Base-by-base conservation (phyloP, 805 yeast genomes). In the Sungouiella blattae region DNA sequence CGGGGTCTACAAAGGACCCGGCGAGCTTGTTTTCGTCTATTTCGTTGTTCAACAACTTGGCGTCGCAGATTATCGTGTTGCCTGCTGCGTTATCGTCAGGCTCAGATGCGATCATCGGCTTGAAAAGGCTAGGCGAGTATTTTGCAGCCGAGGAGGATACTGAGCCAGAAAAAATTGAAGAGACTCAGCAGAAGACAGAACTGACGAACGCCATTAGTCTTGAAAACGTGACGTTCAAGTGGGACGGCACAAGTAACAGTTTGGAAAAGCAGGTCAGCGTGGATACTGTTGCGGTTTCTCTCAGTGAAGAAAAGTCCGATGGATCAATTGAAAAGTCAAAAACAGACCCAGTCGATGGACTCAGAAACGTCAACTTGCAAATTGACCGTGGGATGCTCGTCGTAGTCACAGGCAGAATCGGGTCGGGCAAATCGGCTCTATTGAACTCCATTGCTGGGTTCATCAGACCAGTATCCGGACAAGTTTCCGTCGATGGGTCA, bases 371-470 rank as follows among this genome's bases (percentile, higher is more conserved):
- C 39, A 65, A 77, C 43, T 55, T 85, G 9, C 49, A 55, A 1
- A 62, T 85, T 28, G 56, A 64, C 23, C 72, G 71, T 36, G 83
- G 83, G 16, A 93, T 84, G 50, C 74, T 87, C 33, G 62, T 86
- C 5, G 80, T 82, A 39, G 68, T 84, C n/a, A 82, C 88, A 1
- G 95, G 95, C 9, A 58, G 78, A 1, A 82, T 86, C 47, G 95
- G 95, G 4, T 69, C 85, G 6, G 95, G 95, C 39, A 86, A 86
- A 55, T 67, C 87, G 0, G 81, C 91, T 0, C 59, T 87, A 12
- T 61, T 86, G 26, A 68, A 67, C 45, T 87, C 91, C 0, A 57
- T 86, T 32, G 66, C 83, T 8, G 93, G 93, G 1, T 69, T 73
- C 23, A 83, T 85, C 85, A 64, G 66, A 11, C 71, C 71, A 44